Evolutionary conservation across 106 monocot species (phyloP).

Genomic region (Dendrobium chrysotoxum): DNA sequence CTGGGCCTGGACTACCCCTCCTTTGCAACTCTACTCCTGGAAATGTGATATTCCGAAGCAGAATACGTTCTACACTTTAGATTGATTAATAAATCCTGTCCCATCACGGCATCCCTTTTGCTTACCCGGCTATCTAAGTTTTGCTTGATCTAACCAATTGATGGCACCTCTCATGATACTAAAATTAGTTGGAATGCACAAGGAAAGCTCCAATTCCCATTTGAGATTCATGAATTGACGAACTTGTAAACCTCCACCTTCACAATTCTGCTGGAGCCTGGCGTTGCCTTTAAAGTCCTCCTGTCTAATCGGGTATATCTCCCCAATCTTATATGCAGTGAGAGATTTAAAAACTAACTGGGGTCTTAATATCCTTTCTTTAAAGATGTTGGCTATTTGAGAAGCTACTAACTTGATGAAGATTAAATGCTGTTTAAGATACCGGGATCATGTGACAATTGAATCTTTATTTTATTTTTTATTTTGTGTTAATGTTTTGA

Average conservation of each 20-base stretch:
- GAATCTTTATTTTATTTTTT: neutral
- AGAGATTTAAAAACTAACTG: neutral
- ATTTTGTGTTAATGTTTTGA: neutral
- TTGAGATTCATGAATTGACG: no score
- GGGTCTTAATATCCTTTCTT: neutral
- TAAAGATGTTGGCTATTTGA: neutral
- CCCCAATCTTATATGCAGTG: neutral
- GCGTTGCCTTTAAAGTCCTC: neutral
- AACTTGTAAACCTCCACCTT: neutral
- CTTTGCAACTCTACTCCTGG: neutral
- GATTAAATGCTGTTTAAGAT: neutral
- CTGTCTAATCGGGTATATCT: neutral
- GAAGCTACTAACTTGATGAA: neutral
- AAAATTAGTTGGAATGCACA: neutral
- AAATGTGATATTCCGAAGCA: neutral
- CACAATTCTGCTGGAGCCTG: neutral
- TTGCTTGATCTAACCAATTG: neutral
- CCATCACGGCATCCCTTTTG: neutral
- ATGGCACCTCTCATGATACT: neutral
- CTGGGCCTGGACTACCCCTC: neutral
- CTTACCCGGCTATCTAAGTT: neutral
- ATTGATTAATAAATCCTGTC: neutral
- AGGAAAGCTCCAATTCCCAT: no score
- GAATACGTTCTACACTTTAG: neutral
- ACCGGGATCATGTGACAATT: neutral